Conservation (phyloP, 495 filamentous ascomycete genomes). For the Lentithecium fluviatile region DNA sequence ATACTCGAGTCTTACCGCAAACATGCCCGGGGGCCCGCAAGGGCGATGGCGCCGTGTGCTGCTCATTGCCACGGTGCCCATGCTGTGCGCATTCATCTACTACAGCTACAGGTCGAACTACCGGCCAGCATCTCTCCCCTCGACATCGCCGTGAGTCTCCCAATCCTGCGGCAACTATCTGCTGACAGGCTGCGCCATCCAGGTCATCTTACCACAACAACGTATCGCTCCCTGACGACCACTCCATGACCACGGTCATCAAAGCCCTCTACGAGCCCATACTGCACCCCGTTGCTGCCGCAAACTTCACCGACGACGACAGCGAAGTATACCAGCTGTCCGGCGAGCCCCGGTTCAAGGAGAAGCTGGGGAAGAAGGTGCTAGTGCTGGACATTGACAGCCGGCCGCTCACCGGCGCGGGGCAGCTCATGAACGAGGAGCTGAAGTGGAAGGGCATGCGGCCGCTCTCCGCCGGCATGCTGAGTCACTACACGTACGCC, state of each 20-base stretch:
- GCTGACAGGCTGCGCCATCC: not conserved
- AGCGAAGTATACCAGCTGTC: conserved; percentile 24
- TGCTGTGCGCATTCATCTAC: conserved; percentile 30
- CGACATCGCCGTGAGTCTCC: conserved; percentile 14
- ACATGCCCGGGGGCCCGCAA: conserved; percentile 17
- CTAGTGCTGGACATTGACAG: conserved; percentile 36
- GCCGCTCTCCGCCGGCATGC: conserved; percentile 34
- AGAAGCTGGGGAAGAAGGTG: conserved; percentile 35
- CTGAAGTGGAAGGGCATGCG: conserved; percentile 32
- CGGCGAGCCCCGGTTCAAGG: conserved; percentile 27
- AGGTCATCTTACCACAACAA: conserved; percentile 16
- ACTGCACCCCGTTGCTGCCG: conserved; percentile 27
- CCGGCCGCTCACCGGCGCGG: conserved; percentile 23
- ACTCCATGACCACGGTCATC: conserved; percentile 30
- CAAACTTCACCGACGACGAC: conserved; percentile 35
- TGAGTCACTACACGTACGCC: conserved; percentile 42
- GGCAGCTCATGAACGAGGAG: conserved; percentile 33
- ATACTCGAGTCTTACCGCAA: too few relatives aligned
- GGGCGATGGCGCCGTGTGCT: conserved; percentile 33
- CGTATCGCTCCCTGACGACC: conserved; percentile 12
- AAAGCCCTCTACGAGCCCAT: conserved; percentile 30
- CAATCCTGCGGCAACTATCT: not conserved
- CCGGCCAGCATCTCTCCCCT: conserved; percentile 1
- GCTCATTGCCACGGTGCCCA: conserved; percentile 27
- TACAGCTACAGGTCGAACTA: conserved; percentile 21